Conservation (phyloP, 2,329 filamentous ascomycete species). For the Apiospora aurea region DNA sequence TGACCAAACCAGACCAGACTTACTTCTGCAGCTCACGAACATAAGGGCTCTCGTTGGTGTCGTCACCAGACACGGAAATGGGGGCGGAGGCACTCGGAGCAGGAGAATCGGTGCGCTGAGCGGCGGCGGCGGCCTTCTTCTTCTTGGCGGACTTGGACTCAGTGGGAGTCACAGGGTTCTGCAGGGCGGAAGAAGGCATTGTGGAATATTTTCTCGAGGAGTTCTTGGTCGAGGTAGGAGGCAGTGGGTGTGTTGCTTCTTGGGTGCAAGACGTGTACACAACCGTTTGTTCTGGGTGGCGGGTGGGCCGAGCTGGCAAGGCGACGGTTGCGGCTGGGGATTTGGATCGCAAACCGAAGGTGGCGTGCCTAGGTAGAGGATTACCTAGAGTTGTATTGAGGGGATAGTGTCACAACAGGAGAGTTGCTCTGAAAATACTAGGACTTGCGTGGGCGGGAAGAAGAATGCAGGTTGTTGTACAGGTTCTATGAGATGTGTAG, state of each 20-base stretch:
- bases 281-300: conserved; percentile 4
- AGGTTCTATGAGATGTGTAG: conserved; percentile 1
- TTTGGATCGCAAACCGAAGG: neutral
- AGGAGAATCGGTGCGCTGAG: conserved; percentile 61
- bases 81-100: conserved; percentile 58
- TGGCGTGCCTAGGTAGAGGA: conserved; percentile 5
- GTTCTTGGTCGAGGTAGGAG: conserved; percentile 15
- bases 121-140: conserved; percentile 66
- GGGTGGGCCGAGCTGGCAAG: neutral
- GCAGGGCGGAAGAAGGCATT: conserved; percentile 71
- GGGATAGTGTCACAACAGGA: neutral
- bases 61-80: conserved; percentile 55
- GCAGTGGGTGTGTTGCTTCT: neutral
- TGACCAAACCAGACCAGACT: conserved; percentile 48
- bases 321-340: neutral
- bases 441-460: conserved; percentile 12
- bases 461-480: conserved; percentile 14
- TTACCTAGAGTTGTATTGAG: neutral
- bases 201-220: conserved; percentile 34
- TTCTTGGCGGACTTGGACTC: conserved; percentile 73
- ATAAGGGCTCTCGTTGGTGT: conserved; percentile 76
- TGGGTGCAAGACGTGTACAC: neutral
- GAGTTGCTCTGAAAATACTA: conserved; percentile 14
- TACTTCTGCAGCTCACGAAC: conserved; percentile 92
- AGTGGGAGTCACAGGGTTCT: conserved; percentile 67